Base-by-base conservation (phyloP, 2,329 filamentous ascomycete species). In the Botrytis deweyae region DNA sequence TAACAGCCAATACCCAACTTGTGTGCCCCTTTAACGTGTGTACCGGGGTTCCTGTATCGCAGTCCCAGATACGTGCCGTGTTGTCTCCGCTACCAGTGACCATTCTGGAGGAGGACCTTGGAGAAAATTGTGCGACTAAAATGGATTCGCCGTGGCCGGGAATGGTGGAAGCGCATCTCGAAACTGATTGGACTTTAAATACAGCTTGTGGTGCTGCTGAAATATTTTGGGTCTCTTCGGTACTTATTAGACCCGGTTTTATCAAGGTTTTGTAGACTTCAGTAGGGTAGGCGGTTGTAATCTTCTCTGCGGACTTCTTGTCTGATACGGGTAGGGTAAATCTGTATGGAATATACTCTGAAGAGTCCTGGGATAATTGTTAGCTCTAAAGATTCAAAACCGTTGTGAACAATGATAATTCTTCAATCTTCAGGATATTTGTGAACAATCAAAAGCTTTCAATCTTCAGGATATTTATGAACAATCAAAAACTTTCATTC, bases 141-240 rank as follows among this genome's bases (percentile, higher is more conserved):
- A 98, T 98, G 4, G 95, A 91, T 82, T 97, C 93, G 58, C 94
- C 95, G 83, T 99, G 96, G 20, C 96, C 96, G 5, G 92, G 91
- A 77, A 98, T 97, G 72, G 91, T 91, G 75, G 95, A 93, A 10
- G 95, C 92, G 84, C 96, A 95, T 82, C 96, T 89, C 67, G 95
- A 95, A 61, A 98, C 94, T 18, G 94, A 92, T 79, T 96, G 94
- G 38, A 98, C 96, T 79, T 92, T 91, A 86, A 98, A 98, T 0
- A 98, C 92, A 36, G 95, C 94, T 82, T 99, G 95, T 0, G 96
- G 95, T 79, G 90, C 88, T 62, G 89, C 89, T 55, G 86, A 87
- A 40, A 91, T 58, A 83, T 85, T 80, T 59, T 85, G 80, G 6
- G 80, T 76, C 83, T 81, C 79, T 79, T 81, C 80, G 25, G 80